These are phyloP conservation scores for Claviceps purpurea DNA, from an alignment of 2,329 filamentous ascomycete species.

Conservation along the genomic window DNA sequence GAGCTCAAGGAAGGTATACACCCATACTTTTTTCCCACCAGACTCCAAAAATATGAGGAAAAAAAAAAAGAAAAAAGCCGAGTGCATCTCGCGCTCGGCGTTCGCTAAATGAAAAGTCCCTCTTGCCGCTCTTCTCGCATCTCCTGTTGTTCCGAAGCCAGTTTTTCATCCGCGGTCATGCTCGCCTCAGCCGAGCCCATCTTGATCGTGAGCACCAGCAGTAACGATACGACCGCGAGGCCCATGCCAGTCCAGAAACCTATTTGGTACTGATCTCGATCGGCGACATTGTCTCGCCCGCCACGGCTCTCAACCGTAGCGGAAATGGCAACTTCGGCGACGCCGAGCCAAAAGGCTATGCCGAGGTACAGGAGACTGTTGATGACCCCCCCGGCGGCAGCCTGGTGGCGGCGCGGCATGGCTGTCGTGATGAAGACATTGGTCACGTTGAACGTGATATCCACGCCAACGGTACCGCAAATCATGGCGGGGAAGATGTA, in stretches of 20 bases:
- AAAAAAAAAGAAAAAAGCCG: no score
- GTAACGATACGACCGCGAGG: conserved; percentile 35
- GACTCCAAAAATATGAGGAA: no score
- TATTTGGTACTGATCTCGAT: conserved; percentile 43
- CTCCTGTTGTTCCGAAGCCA: conserved; percentile 10
- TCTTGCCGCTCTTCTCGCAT: not conserved
- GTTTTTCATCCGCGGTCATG: conserved; percentile 44
- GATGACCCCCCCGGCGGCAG: conserved; percentile 57
- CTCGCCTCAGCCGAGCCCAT: conserved; percentile 42
- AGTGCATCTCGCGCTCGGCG: no score
- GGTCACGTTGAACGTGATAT: conserved; percentile 61
- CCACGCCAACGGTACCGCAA: conserved; percentile 57
- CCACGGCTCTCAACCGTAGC: conserved; percentile 23
- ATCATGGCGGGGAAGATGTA: conserved; percentile 61
- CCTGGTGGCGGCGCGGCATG: conserved; percentile 52
- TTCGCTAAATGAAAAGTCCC: not conserved
- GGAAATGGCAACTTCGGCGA: conserved; percentile 51
- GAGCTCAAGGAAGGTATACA: no score
- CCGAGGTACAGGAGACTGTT: conserved; percentile 60
- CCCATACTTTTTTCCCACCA: no score
- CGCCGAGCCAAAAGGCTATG: conserved; percentile 57
- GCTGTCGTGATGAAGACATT: conserved; percentile 68
- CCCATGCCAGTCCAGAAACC: conserved; percentile 55
- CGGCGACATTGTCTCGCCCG: conserved; percentile 19
- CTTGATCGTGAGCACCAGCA: conserved; percentile 42